A percentile compares a stretch with the other conserved stretches of the same genome.
These are phyloP conservation scores for Paraconiothyrium brasiliense DNA, from an alignment of 2,329 filamentous ascomycete genomes.

Conservation along the genomic window DNA sequence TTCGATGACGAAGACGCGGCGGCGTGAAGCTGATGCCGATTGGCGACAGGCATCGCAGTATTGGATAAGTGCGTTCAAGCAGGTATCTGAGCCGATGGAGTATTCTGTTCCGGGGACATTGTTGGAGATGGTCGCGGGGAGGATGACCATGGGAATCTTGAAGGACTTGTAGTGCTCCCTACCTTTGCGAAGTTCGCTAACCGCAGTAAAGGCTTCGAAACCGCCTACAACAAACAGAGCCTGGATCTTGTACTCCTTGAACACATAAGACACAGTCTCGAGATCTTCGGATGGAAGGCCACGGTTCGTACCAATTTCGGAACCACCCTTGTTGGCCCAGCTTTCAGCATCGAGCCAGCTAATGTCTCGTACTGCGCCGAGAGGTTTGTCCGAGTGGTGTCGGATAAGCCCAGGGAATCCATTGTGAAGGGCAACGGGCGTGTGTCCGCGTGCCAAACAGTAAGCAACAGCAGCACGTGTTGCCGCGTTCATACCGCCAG, in stretches of 20 bases:
- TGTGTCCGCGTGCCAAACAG: conserved; percentile 90
- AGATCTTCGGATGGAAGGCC: conserved; percentile 90
- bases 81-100: conserved; percentile 95
- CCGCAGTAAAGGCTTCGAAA: conserved; percentile 94
- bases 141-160: conserved; percentile 87
- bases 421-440: conserved; percentile 91
- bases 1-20: conserved; percentile 96
- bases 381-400: conserved; percentile 84
- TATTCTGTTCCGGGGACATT: conserved; percentile 98
- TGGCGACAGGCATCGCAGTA: conserved; percentile 99
- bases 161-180: conserved; percentile 81
- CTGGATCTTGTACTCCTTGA: conserved; percentile 88
- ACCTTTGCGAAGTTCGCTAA: conserved; percentile 86
- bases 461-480: conserved; percentile 93
- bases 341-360: conserved; percentile 93
- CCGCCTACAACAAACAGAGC: conserved; percentile 92
- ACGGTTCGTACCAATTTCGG: conserved; percentile 97
- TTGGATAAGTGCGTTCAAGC: conserved; percentile 90
- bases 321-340: conserved; percentile 97
- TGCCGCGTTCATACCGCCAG: conserved; percentile 97
- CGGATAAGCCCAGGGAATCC: conserved; percentile 93
- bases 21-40: conserved; percentile 90
- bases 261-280: conserved; percentile 80
- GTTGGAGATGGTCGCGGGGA: conserved; percentile 98
- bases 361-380: conserved; percentile 84